Evolutionary conservation across 106 monocot genomes (phyloP).

Genomic region (Apostasia ramifera): DNA sequence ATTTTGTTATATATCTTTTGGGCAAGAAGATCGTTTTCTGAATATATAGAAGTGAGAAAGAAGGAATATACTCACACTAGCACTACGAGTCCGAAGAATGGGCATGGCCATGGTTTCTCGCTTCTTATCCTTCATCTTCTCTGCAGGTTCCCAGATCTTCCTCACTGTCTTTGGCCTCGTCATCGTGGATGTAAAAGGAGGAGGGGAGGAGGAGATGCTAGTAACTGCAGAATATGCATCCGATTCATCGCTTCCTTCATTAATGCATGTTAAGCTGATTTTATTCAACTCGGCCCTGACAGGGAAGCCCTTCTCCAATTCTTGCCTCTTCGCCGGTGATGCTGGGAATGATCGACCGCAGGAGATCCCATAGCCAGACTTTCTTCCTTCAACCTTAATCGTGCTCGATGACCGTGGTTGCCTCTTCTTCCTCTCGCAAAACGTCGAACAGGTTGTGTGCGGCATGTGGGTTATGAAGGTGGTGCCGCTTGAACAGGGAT

Average conservation of each 20-base stretch:
- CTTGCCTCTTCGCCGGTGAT: conserved; percentile 24
- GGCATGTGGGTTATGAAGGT: not conserved
- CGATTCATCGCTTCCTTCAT: conserved; percentile 35
- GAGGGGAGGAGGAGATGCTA: conserved; percentile 11
- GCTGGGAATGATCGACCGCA: not conserved
- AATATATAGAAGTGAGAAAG: not conserved
- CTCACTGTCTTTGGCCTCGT: conserved; percentile 18
- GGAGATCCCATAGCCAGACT: not conserved
- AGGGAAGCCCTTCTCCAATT: conserved; percentile 19
- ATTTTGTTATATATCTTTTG: too few species aligned
- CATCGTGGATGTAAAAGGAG: conserved; percentile 10
- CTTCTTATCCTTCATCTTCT: conserved; percentile 14
- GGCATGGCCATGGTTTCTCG: conserved; percentile 1
- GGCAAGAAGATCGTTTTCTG: too few species aligned
- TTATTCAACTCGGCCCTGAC: conserved; percentile 29
- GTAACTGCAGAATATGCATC: conserved; percentile 25
- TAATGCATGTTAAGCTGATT: conserved; percentile 21
- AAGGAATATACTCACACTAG: conserved; percentile 23
- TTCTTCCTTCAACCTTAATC: not conserved
- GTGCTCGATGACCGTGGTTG: not conserved
- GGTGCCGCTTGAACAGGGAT: conserved; percentile 12
- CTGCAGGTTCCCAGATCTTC: conserved; percentile 36
- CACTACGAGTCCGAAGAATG: conserved; percentile 14
- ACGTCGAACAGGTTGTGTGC: not conserved
- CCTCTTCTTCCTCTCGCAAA: not conserved